phyloP scores from a whole-genome alignment of 2,329 filamentous ascomycete species.

The Arthrinium phaeospermum region DNA sequence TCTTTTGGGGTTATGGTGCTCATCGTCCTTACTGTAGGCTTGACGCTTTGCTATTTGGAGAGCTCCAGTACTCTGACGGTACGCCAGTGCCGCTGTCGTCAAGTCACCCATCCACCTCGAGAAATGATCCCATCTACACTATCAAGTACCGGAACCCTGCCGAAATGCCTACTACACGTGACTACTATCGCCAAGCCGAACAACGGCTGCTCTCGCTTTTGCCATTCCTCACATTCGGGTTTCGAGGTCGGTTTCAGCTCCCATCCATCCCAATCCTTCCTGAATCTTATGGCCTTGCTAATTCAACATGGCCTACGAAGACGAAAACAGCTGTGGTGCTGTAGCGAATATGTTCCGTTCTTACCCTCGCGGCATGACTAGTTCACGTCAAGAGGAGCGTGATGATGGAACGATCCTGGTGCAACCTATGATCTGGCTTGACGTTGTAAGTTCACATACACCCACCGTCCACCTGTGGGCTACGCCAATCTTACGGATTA shows the following conservation, averaged over 20 bases:
- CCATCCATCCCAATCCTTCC: background rate
- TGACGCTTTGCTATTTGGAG: background rate
- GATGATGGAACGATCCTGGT: background rate
- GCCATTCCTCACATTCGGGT: background rate
- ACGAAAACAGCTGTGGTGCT: background rate
- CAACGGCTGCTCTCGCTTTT: background rate
- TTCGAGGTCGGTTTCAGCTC: background rate
- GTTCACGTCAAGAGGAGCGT: background rate
- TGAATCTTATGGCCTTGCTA: too few relatives aligned
- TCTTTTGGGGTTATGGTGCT: background rate
- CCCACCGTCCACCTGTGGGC: background rate
- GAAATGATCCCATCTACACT: background rate
- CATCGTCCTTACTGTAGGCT: background rate
- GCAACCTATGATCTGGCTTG: background rate
- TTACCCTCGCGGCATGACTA: background rate
- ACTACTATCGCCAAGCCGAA: background rate
- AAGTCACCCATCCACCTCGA: background rate
- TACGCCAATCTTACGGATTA: background rate
- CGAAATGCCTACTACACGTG: background rate
- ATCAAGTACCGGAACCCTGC: background rate
- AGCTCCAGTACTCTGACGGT: background rate
- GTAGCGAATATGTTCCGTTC: too few relatives aligned
- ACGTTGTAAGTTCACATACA: background rate
- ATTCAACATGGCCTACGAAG: background rate
- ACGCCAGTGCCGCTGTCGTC: background rate